Percentiles rank a stretch among this genome's conserved stretches.
phyloP scores from a whole-genome alignment of 768 basidiomycete species.

The Mrakia frigida region DNA sequence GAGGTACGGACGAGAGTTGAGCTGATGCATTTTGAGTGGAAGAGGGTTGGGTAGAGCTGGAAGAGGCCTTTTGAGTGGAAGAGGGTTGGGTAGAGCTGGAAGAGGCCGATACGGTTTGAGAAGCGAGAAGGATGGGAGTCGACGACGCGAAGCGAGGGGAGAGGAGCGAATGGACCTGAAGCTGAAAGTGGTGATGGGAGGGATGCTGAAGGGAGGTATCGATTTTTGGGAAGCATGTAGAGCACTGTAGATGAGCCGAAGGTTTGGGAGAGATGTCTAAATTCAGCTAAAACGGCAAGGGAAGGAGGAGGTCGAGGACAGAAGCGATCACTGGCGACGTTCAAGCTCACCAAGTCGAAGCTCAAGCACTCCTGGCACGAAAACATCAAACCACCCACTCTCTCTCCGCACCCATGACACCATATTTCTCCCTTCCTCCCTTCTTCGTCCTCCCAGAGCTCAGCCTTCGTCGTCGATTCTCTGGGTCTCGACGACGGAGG shows the following conservation, averaged over 20 bases:
- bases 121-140: background rate
- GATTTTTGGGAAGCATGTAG: background rate
- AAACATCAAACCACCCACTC: background rate
- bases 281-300: too few relatives aligned
- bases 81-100: background rate
- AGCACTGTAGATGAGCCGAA: background rate
- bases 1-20: background rate
- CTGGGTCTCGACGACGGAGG: background rate
- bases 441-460: background rate
- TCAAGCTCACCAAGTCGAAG: conserved; percentile 6
- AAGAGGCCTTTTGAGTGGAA: background rate
- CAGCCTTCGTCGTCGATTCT: background rate
- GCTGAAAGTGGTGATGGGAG: background rate
- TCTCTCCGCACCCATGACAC: conserved; percentile 15
- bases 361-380: background rate
- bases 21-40: background rate
- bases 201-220: conserved; percentile 1
- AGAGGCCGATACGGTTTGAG: background rate
- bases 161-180: background rate
- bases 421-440: conserved; percentile 6
- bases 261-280: too few relatives aligned
- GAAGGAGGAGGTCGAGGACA: background rate
- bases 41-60: background rate
- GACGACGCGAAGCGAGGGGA: background rate
- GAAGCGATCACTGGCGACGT: too few relatives aligned